Percentiles rank a stretch among this genome's conserved stretches.
phyloP scores from a whole-genome alignment of 768 basidiomycete genomes.

The Russula earlei region DNA sequence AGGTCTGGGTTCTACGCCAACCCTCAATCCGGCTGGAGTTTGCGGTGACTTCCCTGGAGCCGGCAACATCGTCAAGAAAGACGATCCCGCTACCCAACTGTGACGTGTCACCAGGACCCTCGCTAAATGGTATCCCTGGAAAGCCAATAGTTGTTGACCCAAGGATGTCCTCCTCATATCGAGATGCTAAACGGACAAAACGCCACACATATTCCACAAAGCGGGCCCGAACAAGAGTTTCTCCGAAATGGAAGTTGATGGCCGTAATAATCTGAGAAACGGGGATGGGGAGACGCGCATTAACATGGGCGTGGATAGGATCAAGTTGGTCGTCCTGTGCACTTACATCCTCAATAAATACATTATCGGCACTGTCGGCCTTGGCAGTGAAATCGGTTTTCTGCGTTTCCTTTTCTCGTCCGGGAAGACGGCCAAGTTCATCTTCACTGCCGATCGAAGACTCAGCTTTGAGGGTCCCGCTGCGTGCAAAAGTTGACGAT shows the following conservation, averaged over 20 bases:
- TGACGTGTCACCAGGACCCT: conserved; percentile 31
- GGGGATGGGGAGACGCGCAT: neutral
- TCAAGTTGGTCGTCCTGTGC: neutral
- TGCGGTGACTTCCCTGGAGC: conserved; percentile 57
- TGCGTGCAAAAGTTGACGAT: conserved; percentile 40
- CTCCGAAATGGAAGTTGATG: conserved; percentile 88
- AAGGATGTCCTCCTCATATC: conserved; percentile 76
- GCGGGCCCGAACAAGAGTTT: conserved; percentile 75
- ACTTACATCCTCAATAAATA: conserved; percentile 92
- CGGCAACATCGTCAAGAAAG: conserved; percentile 61
- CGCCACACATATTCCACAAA: conserved; percentile 84
- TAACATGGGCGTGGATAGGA: neutral
- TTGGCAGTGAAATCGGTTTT: conserved; percentile 50
- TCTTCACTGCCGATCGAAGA: conserved; percentile 55
- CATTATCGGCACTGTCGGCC: conserved; percentile 58
- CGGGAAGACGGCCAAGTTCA: conserved; percentile 48
- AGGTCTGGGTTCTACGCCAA: conserved; percentile 80
- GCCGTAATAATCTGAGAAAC: conserved; percentile 62
- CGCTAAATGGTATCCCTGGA: conserved; percentile 46
- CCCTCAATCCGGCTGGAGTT: conserved; percentile 87
- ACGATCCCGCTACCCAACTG: conserved; percentile 75
- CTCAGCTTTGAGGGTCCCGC: conserved; percentile 59
- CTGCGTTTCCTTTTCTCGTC: conserved; percentile 36
- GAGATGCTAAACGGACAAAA: conserved; percentile 82
- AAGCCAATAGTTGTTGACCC: conserved; percentile 73